A percentile compares a stretch with the other conserved stretches of the same genome.
Conservation (phyloP, 225 moss, liverwort and hornwort genomes). For the Thuidium tamariscinum region DNA sequence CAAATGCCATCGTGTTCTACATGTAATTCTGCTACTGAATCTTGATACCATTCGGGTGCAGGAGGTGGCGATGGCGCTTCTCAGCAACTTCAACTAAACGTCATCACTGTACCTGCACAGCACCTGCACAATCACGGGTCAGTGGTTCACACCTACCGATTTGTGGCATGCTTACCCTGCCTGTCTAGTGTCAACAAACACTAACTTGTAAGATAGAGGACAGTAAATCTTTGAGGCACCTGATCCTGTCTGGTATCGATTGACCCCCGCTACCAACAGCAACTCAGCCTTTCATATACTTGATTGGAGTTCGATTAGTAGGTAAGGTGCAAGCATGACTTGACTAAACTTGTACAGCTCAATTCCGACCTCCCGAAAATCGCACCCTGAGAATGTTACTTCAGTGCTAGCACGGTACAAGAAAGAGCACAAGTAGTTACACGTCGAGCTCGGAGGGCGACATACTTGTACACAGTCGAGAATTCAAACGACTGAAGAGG, state of each 20-base stretch:
- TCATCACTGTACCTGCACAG: neutral
- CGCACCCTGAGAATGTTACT: neutral
- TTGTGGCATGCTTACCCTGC: neutral
- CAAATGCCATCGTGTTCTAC: neutral
- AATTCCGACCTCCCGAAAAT: neutral
- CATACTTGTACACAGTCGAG: neutral
- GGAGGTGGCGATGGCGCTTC: neutral
- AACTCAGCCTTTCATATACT: neutral
- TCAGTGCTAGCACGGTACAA: neutral
- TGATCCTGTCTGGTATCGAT: neutral
- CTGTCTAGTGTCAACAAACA: neutral
- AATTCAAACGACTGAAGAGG: neutral
- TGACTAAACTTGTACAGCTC: neutral
- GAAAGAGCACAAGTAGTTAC: neutral
- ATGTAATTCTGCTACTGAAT: neutral
- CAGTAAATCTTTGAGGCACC: neutral
- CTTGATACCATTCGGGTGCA: neutral
- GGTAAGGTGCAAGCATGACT: neutral
- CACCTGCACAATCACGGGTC: neutral
- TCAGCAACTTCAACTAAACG: neutral
- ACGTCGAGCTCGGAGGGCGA: neutral
- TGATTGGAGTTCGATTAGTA: neutral
- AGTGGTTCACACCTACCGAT: neutral
- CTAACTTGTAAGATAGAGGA: neutral
- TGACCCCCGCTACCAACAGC: neutral